Evolutionary conservation across 1,139 yeast species (phyloP).

Genomic region (Eremothecium sinecaudum): DNA sequence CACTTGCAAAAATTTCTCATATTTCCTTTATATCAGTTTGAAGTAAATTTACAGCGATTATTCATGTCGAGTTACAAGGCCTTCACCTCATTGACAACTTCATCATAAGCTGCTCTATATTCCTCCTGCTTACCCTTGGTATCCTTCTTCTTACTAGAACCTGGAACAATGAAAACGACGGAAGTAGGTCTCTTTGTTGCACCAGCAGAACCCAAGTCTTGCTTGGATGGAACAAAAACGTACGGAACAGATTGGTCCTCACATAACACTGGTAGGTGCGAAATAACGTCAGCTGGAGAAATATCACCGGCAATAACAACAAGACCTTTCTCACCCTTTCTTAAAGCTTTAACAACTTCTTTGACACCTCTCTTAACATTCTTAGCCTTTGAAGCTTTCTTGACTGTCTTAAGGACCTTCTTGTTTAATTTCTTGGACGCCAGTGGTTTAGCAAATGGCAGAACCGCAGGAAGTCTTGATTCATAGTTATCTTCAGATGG

Average conservation of each 20-base stretch:
- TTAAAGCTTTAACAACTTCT: slow-evolving; percentile 93
- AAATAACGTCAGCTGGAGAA: slow-evolving; percentile 93
- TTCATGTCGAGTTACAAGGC: slow-evolving; percentile 22
- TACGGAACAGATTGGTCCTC: slow-evolving; percentile 89
- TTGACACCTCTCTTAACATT: slow-evolving; percentile 98
- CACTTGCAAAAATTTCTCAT: too few species aligned
- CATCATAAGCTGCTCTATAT: slow-evolving; percentile 88
- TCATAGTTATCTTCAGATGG: slow-evolving; percentile 75
- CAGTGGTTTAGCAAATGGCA: slow-evolving; percentile 89
- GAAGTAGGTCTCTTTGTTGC: slow-evolving; percentile 99
- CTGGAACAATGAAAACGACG: slow-evolving; percentile 95
- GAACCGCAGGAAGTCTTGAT: slow-evolving; percentile 75
- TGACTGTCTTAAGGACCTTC: slow-evolving; percentile 88
- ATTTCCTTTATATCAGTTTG: too few species aligned
- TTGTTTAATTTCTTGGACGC: slow-evolving; percentile 95
- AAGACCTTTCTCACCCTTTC: slow-evolving; percentile 96
- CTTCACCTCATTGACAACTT: slow-evolving; percentile 79
- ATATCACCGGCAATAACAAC: slow-evolving; percentile 97
- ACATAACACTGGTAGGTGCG: slow-evolving; percentile 94
- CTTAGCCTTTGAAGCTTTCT: slow-evolving; percentile 95
- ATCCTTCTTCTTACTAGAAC: slow-evolving; percentile 81
- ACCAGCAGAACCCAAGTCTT: slow-evolving; percentile 97
- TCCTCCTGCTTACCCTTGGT: slow-evolving; percentile 74
- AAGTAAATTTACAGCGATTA: too few species aligned
- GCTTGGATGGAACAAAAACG: slow-evolving; percentile 91